Base-by-base conservation (phyloP, 179 eudicot species). In the Carnegiea gigantea region DNA sequence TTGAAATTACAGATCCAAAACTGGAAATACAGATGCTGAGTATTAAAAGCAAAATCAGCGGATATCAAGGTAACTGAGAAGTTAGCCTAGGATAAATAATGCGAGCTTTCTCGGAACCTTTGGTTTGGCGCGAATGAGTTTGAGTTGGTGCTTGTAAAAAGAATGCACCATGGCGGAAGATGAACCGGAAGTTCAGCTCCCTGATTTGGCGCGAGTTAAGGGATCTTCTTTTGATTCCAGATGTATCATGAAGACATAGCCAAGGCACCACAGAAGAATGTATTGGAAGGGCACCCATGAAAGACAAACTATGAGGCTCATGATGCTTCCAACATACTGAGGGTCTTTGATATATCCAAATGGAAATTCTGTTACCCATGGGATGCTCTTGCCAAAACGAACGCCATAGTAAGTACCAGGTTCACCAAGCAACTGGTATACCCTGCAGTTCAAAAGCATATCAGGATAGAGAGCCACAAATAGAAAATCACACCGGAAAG, bases 301-400 rank as follows among this genome's bases (percentile, higher is more conserved):
- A 77, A 94, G 87, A 80, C 93, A 93, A 21, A 98, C 99, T 62
- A 96, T 64, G 64, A 96, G 93, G 84, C 97, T 94, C 93, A 96
- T 70, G 17, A 94, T 88, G 86, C 98, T 94, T 64, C 98, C 99
- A 12, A 96, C 92, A 74, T 96, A 96, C 70, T 96, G 99, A 40
- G 99, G 99, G 83, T 96, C 99, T 24, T 49, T 91, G 79, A 96
- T 87, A 43, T 93, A 92, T 46, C 99, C 98, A 67, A 94, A 96
- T 8, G 99, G 99, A 73, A 96, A 96, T 83, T 92, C 92, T n/a
- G 98, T 90, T 60, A 93, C 97, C 99, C 99, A 96, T 13, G 99
- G 98, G 49, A 96, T 84, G 85, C 48, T 80, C 87, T 91, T 92
- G 51, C 98, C 98, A 59, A 96, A 96, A 33, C 99, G 97, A 64